These are phyloP conservation scores for Simplicillium aogashimaense DNA, from an alignment of 2,329 filamentous ascomycete species.

Conservation along the genomic window DNA sequence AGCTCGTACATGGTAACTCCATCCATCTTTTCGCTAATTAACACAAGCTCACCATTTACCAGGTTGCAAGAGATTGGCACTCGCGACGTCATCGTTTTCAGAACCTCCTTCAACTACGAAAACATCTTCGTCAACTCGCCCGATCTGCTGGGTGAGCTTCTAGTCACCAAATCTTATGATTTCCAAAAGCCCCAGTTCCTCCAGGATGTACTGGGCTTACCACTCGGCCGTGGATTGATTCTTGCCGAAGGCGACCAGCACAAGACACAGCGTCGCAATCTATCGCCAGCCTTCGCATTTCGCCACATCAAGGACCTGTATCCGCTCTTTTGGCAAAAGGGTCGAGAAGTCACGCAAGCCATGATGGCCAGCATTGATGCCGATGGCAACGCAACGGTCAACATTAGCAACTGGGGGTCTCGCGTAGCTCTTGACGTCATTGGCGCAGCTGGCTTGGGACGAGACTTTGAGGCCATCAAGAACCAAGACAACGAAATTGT, in stretches of 20 bases:
- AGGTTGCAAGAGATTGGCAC: slow-evolving; percentile 55
- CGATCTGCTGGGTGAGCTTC: slow-evolving; percentile 59
- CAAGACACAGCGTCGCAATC: slow-evolving; percentile 67
- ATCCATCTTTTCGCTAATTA: not conserved
- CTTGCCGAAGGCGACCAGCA: slow-evolving; percentile 89
- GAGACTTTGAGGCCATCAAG: slow-evolving; percentile 57
- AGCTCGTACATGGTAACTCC: slow-evolving; percentile 35
- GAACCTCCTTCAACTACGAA: slow-evolving; percentile 51
- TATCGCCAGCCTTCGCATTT: slow-evolving; percentile 78
- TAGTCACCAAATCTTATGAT: slow-evolving; percentile 59
- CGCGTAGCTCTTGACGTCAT: slow-evolving; percentile 68
- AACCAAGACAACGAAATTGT: slow-evolving; percentile 51
- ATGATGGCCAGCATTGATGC: slow-evolving; percentile 36
- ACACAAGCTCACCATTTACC: not conserved
- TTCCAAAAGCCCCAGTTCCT: slow-evolving; percentile 54
- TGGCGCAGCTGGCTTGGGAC: slow-evolving; percentile 59
- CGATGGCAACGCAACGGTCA: slow-evolving; percentile 31
- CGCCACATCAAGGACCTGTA: slow-evolving; percentile 79
- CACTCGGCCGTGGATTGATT: slow-evolving; percentile 63
- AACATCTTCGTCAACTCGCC: slow-evolving; percentile 51
- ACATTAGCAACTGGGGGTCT: slow-evolving; percentile 54
- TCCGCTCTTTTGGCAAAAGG: slow-evolving; percentile 74
- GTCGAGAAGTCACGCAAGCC: slow-evolving; percentile 52
- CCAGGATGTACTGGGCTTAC: slow-evolving; percentile 44
- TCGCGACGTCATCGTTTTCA: slow-evolving; percentile 59